Evolutionary conservation across 2,329 filamentous ascomycete species (phyloP), one percentile per base, ranked within the genome.

Genomic region (Epichloe festucae): DNA sequence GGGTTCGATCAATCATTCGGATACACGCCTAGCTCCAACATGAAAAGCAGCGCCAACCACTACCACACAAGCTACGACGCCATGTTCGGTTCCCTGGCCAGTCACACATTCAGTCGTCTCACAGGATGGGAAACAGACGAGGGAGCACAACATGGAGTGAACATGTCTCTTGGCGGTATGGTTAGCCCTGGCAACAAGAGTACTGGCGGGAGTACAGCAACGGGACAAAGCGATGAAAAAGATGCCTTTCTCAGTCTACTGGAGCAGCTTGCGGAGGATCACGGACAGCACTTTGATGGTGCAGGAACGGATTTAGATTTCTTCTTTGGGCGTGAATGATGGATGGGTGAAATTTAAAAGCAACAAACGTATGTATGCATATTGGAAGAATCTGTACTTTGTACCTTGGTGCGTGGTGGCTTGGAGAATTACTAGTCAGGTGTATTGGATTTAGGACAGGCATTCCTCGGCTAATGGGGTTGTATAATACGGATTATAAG

Each of bases 181-280:
- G 54, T 57, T 2, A 73, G 72, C 45, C 75, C 77, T 0, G 74
- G 71, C 1, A 70, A 62, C 2, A 69, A 70, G 55, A 79, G 76
- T 61, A 72, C 73, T 51, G 72, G 72, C 42, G 74, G 70, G 10
- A 76, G 74, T 53, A 73, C 72, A 0, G 73, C 69, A 2, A 74
- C 73, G 2, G 71, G 66, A 0, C 63, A 70, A 3, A 72, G 70
- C 2, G 76, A 82, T 19, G 87, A 91, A 57, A 89, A 87, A 59
- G 88, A 93, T 61, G 87, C 87, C 0, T 93, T 94, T 62, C 67
- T 93, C 41, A 86, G 79, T 55, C 68, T 93, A 42, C 70, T 93
- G 38, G 87, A 93, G 64, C 87, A 93, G 67, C 73, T 93, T 53
- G 87, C 87, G 0, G 87, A 93, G 66, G 89, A 88, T 60, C 36